Percentiles rank a stretch among this genome's conserved stretches.
Conservation (phyloP, 2,329 filamentous ascomycete genomes). For the Talaromyces sp. region DNA sequence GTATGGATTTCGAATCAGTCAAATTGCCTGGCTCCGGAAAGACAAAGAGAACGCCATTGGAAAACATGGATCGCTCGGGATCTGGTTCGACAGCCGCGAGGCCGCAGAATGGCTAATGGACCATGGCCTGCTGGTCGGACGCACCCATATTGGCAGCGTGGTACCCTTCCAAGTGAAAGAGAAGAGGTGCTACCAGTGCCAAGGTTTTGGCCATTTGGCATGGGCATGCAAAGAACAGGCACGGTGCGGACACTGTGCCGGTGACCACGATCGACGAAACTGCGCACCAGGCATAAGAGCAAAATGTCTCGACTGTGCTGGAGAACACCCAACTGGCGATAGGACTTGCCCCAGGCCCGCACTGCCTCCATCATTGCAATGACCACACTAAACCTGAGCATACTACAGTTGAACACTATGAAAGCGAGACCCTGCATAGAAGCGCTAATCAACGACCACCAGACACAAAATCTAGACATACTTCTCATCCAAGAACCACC, state of each 20-base stretch:
- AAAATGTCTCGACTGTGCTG: not conserved
- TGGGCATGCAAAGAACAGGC: not conserved
- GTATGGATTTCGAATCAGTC: not conserved
- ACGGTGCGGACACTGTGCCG: not conserved
- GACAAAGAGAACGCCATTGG: not conserved
- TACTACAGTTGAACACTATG: not conserved
- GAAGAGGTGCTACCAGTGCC: not conserved
- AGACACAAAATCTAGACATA: conserved; percentile 28
- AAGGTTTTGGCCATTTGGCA: not conserved
- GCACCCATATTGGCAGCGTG: not conserved
- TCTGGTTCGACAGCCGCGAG: not conserved
- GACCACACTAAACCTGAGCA: not conserved
- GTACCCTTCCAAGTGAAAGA: not conserved
- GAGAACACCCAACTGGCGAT: not conserved
- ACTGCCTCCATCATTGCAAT: not conserved
- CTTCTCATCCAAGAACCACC: no score
- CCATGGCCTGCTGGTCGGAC: not conserved
- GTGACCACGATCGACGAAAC: not conserved
- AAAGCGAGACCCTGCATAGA: conserved; percentile 23
- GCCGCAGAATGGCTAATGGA: not conserved
- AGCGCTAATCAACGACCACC: conserved; percentile 30
- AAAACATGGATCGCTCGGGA: not conserved
- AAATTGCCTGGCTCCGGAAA: not conserved
- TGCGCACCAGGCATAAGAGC: not conserved
- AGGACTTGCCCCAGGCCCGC: not conserved